Percentiles rank a stretch among this genome's conserved stretches.
These are phyloP conservation scores for Haematococcus lacustris DNA, from an alignment of 139 green algal species.

Conservation along the genomic window DNA sequence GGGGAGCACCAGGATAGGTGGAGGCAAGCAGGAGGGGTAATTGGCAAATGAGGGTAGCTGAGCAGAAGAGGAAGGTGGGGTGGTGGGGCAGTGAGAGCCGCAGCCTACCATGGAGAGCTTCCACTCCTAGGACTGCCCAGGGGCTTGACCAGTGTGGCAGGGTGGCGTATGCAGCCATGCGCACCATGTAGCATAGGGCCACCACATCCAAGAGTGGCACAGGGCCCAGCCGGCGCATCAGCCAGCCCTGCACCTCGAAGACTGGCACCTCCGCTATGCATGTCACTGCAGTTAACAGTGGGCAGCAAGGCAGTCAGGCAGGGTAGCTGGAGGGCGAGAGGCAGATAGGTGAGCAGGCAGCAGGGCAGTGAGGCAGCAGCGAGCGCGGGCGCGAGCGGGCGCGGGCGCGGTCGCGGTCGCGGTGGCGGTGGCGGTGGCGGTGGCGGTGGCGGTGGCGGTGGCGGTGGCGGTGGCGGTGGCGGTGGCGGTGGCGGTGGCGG, in stretches of 20 bases:
- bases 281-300: slow-evolving; percentile 16
- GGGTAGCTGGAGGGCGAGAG: no score
- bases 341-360: no score
- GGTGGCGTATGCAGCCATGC: slow-evolving; percentile 33
- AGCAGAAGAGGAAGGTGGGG: no score
- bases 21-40: background rate
- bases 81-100: no score
- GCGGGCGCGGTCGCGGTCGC: no score
- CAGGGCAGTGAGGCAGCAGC: no score
- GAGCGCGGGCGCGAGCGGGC: no score
- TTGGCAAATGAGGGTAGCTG: background rate
- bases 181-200: slow-evolving; percentile 22
- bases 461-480: no score
- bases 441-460: no score
- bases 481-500: no score
- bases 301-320: background rate
- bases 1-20: background rate
- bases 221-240: slow-evolving; percentile 14
- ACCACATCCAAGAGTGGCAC: slow-evolving; percentile 17
- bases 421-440: no score
- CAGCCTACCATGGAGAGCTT: slow-evolving; percentile 34
- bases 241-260: slow-evolving; percentile 33
- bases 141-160: slow-evolving; percentile 19
- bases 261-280: slow-evolving; percentile 38
- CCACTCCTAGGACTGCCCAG: slow-evolving; percentile 40